Evolutionary conservation across 2,329 filamentous ascomycete genomes (phyloP).

Genomic region (Clonostachys chloroleuca): DNA sequence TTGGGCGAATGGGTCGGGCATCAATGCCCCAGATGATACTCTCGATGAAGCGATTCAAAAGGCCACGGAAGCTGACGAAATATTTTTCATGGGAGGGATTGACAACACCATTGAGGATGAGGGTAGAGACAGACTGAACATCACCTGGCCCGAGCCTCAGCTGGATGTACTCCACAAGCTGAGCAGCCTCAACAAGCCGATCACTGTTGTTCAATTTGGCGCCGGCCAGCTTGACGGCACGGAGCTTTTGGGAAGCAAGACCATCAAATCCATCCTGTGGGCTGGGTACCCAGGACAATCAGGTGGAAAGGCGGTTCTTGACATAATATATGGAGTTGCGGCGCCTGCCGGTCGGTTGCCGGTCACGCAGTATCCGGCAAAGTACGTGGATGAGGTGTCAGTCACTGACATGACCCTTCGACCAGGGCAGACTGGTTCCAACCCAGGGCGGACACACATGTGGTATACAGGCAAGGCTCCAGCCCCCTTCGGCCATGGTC

Average conservation of each 20-base stretch:
- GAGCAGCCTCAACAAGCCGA: slow-evolving; percentile 34
- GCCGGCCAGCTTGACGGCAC: slow-evolving; percentile 45
- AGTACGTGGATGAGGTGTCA: slow-evolving; percentile 41
- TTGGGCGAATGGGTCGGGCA: no score
- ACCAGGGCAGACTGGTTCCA: slow-evolving; percentile 25
- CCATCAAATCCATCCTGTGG: slow-evolving; percentile 50
- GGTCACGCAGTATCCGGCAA: slow-evolving; percentile 49
- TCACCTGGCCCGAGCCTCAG: slow-evolving; percentile 48
- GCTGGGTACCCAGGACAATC: slow-evolving; percentile 56
- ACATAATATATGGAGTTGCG: slow-evolving; percentile 44
- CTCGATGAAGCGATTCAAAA: no score
- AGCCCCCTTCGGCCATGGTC: slow-evolving; percentile 47
- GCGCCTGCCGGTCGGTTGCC: slow-evolving; percentile 50
- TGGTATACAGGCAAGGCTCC: slow-evolving; percentile 46
- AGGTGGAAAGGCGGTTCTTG: slow-evolving; percentile 49
- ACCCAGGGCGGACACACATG: slow-evolving; percentile 52
- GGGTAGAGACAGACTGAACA: slow-evolving; percentile 40
- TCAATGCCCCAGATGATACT: no score
- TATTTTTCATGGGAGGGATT: slow-evolving; percentile 51
- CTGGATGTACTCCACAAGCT: slow-evolving; percentile 39
- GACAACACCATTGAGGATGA: slow-evolving; percentile 49
- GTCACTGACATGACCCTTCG: slow-evolving; percentile 54
- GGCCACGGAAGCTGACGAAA: slow-evolving; percentile 30
- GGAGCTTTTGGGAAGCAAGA: slow-evolving; percentile 11
- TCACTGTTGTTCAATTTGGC: slow-evolving; percentile 48